Percentiles rank a stretch among this genome's conserved stretches.
phyloP scores from a whole-genome alignment of 1,284 basidiomycete species.

The Microbotryum lychnidis-dioicae region DNA sequence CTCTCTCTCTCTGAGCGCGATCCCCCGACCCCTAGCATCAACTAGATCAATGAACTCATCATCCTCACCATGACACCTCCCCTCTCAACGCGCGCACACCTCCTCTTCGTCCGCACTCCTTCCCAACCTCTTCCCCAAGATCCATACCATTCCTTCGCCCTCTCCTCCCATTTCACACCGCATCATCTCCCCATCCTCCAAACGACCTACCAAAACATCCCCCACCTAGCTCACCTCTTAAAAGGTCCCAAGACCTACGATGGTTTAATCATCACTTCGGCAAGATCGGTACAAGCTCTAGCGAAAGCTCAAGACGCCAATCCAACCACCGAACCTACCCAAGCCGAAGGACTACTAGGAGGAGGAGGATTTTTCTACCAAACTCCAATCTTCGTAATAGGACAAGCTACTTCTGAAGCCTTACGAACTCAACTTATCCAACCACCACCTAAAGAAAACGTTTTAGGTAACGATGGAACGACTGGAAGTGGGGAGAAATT shows the following conservation, averaged over 20 bases:
- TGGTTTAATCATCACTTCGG: constrained; percentile 65
- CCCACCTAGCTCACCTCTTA: constrained; percentile 47
- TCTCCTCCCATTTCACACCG: constrained; percentile 18
- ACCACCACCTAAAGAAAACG: constrained; percentile 39
- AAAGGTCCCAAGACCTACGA: constrained; percentile 38
- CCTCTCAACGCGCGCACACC: not conserved
- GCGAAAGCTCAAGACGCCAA: constrained; percentile 20
- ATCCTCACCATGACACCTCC: not conserved
- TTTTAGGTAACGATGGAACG: constrained; percentile 48
- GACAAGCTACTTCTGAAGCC: constrained; percentile 52
- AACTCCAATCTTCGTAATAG: constrained; percentile 66
- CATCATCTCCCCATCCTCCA: constrained; percentile 59
- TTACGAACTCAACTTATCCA: not conserved
- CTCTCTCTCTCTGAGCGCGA: too few species aligned
- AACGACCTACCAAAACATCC: constrained; percentile 50
- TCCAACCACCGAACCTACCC: too few species aligned
- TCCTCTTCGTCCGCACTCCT: constrained; percentile 32
- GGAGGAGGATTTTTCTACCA: constrained; percentile 3
- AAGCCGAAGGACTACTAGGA: too few species aligned
- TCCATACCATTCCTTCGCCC: constrained; percentile 46
- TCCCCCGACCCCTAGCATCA: not conserved
- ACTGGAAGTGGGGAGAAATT: constrained; percentile 59
- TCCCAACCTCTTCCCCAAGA: constrained; percentile 38
- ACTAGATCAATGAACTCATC: too few species aligned
- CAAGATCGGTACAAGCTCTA: constrained; percentile 62